phyloP scores from a whole-genome alignment of 495 filamentous ascomycete genomes.

The Penicillium coffeae region DNA sequence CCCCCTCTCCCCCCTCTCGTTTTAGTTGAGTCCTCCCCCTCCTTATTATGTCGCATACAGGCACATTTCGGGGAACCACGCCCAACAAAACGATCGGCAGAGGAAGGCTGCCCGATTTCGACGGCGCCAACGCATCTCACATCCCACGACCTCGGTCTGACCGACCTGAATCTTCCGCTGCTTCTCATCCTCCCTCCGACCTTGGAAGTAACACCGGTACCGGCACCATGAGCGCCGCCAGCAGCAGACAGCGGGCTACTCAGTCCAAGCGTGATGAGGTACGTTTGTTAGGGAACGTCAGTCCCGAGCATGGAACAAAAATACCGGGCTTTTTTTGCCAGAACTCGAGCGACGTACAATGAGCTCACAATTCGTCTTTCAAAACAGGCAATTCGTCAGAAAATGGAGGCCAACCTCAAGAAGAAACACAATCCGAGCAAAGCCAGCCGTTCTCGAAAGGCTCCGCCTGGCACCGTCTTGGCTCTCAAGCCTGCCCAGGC shows the following conservation, averaged over 20 bases:
- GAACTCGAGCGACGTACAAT: too few species aligned
- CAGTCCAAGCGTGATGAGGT: slow-evolving; percentile 99
- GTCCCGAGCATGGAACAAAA: not conserved
- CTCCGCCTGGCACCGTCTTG: slow-evolving; percentile 92
- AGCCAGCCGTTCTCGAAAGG: slow-evolving; percentile 81
- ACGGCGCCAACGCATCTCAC: slow-evolving; percentile 61
- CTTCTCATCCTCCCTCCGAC: slow-evolving; percentile 57
- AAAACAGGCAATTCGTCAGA: slow-evolving; percentile 84
- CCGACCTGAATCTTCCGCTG: slow-evolving; percentile 60
- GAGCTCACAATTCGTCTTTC: not conserved
- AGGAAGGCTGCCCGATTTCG: slow-evolving; percentile 64
- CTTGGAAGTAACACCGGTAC: slow-evolving; percentile 42
- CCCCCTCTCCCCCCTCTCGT: slow-evolving; percentile 9
- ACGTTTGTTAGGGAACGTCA: slow-evolving; percentile 22
- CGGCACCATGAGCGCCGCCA: slow-evolving; percentile 63
- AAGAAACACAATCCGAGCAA: slow-evolving; percentile 78
- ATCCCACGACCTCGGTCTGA: slow-evolving; percentile 86
- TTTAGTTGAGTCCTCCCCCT: slow-evolving; percentile 20
- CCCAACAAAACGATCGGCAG: slow-evolving; percentile 52
- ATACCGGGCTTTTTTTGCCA: too few species aligned
- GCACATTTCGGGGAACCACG: slow-evolving; percentile 42
- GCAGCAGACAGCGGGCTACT: slow-evolving; percentile 83
- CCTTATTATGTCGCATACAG: slow-evolving; percentile 56
- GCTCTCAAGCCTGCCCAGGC: slow-evolving; percentile 92
- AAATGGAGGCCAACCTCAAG: slow-evolving; percentile 96